Base-by-base conservation (phyloP, 2,329 filamentous ascomycete species). In the Hypoxylon sp. region DNA sequence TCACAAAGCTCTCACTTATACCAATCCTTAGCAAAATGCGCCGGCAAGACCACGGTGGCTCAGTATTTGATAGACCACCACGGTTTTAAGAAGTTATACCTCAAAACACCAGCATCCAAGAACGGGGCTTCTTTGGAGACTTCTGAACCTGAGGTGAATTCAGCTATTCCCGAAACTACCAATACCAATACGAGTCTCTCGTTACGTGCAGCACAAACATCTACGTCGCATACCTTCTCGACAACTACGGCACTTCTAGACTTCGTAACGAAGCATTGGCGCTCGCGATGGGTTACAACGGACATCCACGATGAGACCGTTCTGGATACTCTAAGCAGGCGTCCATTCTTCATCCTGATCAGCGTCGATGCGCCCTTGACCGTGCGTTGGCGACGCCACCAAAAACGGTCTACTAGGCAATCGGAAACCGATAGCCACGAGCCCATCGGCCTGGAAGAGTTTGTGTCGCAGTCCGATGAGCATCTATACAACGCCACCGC, bases 311-410 rank as follows among this genome's bases (percentile, higher is more conserved):
- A 86, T 61, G 88, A 91, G 61, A 70, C 72, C 2, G 81, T 87
- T 5, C 81, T 96, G 3, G 90, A 97, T 63, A 79, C 85, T 16
- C 84, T 97, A 40, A 75, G 86, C 52, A 81, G 87, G 13, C 83
- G 94, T 5, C 94, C 94, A 1, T 97, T 96, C 76, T 97, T 97
- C 77, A 81, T 99, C 38, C 83, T 97, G 23, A 78, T 99, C 66
- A 93, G 90, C 69, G 86, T 97, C 36, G 93, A 97, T 71, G 93
- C 92, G 3, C 94, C 94, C 1, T 80, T 97, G 34, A 88, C 83
- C 38, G 78, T 93, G 32, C 88, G 94, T 42, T 97, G 90, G 89
- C 79, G 82, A 63, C 87, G 94, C 34, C 91, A 89, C 75, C 84
- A 83, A 56, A 71, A 40, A 27, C 60, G 52, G 13, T 13, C 4